These are phyloP conservation scores for Karstenula rhodostoma DNA, from an alignment of 2,329 filamentous ascomycete species.

Conservation along the genomic window DNA sequence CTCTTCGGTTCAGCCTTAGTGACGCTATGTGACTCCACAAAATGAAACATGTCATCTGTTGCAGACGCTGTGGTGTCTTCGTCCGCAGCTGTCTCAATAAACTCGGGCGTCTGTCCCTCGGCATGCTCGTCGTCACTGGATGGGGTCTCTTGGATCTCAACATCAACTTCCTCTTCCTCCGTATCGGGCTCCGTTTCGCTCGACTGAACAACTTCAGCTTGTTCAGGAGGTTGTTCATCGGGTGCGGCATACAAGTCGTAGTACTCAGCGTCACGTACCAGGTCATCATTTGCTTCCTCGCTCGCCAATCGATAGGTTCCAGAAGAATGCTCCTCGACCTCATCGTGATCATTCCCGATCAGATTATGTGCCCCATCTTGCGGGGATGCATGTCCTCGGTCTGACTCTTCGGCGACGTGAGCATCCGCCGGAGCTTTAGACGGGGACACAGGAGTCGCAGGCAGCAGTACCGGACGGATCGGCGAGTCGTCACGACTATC, in stretches of 20 bases:
- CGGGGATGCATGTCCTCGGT: conserved; percentile 1
- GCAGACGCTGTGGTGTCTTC: neutral
- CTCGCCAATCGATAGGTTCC: neutral
- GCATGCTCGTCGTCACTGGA: conserved; percentile 3
- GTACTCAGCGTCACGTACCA: conserved; percentile 28
- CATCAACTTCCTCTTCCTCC: conserved; percentile 29
- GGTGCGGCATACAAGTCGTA: conserved; percentile 37
- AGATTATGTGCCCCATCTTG: neutral
- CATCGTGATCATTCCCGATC: neutral
- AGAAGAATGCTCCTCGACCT: neutral
- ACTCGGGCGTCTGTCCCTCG: neutral
- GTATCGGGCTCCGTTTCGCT: conserved; percentile 43
- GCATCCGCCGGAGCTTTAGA: conserved; percentile 11
- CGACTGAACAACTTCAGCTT: conserved; percentile 53
- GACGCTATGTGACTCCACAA: neutral
- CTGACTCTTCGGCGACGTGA: neutral
- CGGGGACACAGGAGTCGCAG: conserved; percentile 38
- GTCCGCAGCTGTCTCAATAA: neutral
- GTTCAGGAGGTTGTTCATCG: conserved; percentile 64
- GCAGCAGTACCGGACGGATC: conserved; percentile 31
- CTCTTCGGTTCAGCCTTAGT: neutral
- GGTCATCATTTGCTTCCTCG: conserved; percentile 13
- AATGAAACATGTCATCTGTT: neutral
- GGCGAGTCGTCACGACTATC: conserved; percentile 31
- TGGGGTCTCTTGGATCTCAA: conserved; percentile 2